Base-by-base conservation (phyloP, 2,329 filamentous ascomycete genomes). In the Apiospora koreana region DNA sequence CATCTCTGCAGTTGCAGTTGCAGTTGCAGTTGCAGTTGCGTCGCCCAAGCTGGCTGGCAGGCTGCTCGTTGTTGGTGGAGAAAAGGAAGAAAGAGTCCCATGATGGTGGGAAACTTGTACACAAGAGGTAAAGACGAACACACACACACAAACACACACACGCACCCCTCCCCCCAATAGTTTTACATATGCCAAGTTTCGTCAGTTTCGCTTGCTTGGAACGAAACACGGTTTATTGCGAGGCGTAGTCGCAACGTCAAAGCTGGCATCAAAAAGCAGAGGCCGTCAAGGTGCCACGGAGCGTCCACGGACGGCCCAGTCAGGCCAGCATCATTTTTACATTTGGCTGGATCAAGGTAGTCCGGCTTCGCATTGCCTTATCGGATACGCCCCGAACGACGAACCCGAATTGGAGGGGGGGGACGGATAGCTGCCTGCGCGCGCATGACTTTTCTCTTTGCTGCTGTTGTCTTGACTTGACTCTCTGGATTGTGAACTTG, bases 121-220 rank as follows among this genome's bases (percentile, higher is more conserved):
- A 38, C 18, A 62, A 62, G 54, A 62, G 54, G 54, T 62, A 62
- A 62, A 62, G 54, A 62, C 28, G 54, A 38, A 62, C 54, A 62
- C 28, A 21, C 50, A 9, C 46, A 8, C 35, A 38, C 28, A 31
- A n/a, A 62, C 54, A 62, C 28, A 9, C 50, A 6, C 46, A 3
- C 35, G 3, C 35, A 4, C 46, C 45, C 46, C 31, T 28, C 18
- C 28, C 28, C 50, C 28, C 18, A 62, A 35, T 62, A 38, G 31
- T 62, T 62, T 38, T 31, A 25, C 31, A 38, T 21, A 62, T 62
- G 54, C 54, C 54, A 62, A 62, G 54, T 62, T 62, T 35, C 54
- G 54, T 38, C 54, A 38, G 54, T 62, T 62, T 62, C 54, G 54
- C 54, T 23, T 21, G 54, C 54, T 31, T 62, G 54, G 54, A 62